A percentile compares a stretch with the other conserved stretches of the same genome.
These are phyloP conservation scores for Solanum hybrid DNA, from an alignment of 305 asterid species.

Conservation along the genomic window DNA sequence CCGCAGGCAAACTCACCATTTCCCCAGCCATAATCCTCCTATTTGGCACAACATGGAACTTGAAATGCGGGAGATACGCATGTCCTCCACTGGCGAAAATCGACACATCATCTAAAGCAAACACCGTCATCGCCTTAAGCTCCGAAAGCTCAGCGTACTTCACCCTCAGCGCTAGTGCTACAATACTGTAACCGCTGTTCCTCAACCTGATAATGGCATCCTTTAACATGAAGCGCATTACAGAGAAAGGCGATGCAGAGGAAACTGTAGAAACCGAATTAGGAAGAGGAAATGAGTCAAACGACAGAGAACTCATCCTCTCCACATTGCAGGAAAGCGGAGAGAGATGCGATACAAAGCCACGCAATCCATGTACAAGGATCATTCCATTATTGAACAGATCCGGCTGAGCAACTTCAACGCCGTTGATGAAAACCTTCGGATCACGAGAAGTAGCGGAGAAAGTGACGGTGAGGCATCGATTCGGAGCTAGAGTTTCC, in stretches of 20 bases:
- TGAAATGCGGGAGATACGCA: slow-evolving; percentile 41
- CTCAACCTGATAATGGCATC: slow-evolving; percentile 54
- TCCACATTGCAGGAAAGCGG: slow-evolving; percentile 66
- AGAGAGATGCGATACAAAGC: slow-evolving; percentile 60
- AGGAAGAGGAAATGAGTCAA: slow-evolving; percentile 15
- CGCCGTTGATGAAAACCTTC: slow-evolving; percentile 51
- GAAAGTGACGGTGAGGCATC: slow-evolving; percentile 60
- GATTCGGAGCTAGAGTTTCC: slow-evolving; percentile 55
- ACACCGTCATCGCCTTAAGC: slow-evolving; percentile 47
- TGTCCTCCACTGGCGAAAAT: slow-evolving; percentile 51
- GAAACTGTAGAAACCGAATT: not conserved
- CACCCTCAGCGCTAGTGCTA: slow-evolving; percentile 54
- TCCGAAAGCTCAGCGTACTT: slow-evolving; percentile 47
- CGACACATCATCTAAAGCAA: slow-evolving; percentile 53
- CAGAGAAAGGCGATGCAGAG: slow-evolving; percentile 13
- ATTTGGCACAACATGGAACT: slow-evolving; percentile 64
- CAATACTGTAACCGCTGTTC: slow-evolving; percentile 47
- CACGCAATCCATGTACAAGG: slow-evolving; percentile 58
- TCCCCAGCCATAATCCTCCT: slow-evolving; percentile 46
- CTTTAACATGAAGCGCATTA: slow-evolving; percentile 55
- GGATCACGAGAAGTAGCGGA: slow-evolving; percentile 12
- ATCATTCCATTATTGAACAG: slow-evolving; percentile 62
- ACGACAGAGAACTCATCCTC: slow-evolving; percentile 47
- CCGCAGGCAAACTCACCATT: slow-evolving; percentile 38
- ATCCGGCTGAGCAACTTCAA: slow-evolving; percentile 57